Evolutionary conservation across 345 rosid species (phyloP).

Genomic region (Sapria himalayana): DNA sequence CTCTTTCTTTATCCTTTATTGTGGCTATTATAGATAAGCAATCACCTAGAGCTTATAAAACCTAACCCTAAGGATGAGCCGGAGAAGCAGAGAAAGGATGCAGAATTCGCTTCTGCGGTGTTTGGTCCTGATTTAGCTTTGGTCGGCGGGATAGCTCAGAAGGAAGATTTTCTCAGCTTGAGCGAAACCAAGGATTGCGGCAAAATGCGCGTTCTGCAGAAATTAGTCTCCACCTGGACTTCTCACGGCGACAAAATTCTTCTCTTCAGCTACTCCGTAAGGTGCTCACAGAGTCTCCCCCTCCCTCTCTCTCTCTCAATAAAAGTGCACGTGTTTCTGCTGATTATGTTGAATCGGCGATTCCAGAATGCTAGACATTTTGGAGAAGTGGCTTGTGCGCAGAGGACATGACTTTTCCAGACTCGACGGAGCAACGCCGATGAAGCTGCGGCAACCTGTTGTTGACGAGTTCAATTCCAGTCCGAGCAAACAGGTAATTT

Average conservation of each 20-base stretch:
- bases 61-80: slow-evolving; percentile 78
- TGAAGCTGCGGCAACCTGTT: slow-evolving; percentile 55
- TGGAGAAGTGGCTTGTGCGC: slow-evolving; percentile 71
- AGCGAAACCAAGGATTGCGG: slow-evolving; percentile 80
- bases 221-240: slow-evolving; percentile 61
- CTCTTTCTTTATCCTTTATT: background rate
- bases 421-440: slow-evolving; percentile 88
- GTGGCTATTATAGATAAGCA: slow-evolving; percentile 39
- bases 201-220: slow-evolving; percentile 76
- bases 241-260: slow-evolving; percentile 82
- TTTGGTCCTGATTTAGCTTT: slow-evolving; percentile 60
- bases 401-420: slow-evolving; percentile 78
- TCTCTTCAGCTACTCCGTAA: slow-evolving; percentile 85
- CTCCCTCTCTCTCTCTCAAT: too few species aligned
- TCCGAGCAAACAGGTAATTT: slow-evolving; percentile 70
- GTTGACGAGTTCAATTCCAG: slow-evolving; percentile 82
- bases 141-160: slow-evolving; percentile 57
- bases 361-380: slow-evolving; percentile 77
- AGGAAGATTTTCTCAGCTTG: slow-evolving; percentile 62
- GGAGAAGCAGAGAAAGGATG: slow-evolving; percentile 73
- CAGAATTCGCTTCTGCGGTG: slow-evolving; percentile 66
- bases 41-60: slow-evolving; percentile 89
- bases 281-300: too few species aligned
- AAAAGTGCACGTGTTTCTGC: too few species aligned
- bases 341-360: slow-evolving; percentile 8